phyloP scores from a whole-genome alignment of 257 asterid species.

The Verbascum thapsus region DNA sequence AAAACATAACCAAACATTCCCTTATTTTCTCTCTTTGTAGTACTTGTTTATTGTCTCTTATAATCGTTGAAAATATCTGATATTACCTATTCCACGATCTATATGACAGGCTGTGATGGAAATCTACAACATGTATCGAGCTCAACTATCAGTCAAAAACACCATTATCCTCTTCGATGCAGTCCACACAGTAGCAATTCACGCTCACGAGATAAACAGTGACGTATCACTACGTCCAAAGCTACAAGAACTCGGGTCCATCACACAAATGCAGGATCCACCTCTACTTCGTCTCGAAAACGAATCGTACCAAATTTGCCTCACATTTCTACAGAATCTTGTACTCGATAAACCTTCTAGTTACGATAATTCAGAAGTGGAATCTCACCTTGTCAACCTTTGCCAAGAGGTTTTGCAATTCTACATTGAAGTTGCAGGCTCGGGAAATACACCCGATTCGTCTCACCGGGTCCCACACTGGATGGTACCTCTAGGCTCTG shows the following conservation, averaged over 20 bases:
- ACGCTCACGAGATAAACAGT: slow-evolving; percentile 79
- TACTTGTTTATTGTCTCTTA: not conserved
- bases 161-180: slow-evolving; percentile 73
- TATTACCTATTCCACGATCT: slow-evolving; percentile 22
- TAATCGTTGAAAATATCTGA: slow-evolving; percentile 17
- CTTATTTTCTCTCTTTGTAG: not conserved
- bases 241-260: slow-evolving; percentile 77
- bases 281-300: slow-evolving; percentile 95
- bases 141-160: slow-evolving; percentile 67
- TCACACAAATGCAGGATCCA: slow-evolving; percentile 99
- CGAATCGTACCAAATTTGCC: slow-evolving; percentile 93
- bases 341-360: slow-evolving; percentile 58
- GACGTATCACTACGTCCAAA: slow-evolving; percentile 60
- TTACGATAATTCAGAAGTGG: slow-evolving; percentile 67
- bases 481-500: slow-evolving; percentile 90
- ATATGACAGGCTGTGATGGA: slow-evolving; percentile 82
- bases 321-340: slow-evolving; percentile 79
- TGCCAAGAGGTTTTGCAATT: slow-evolving; percentile 80
- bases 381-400: slow-evolving; percentile 75
- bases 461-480: slow-evolving; percentile 51
- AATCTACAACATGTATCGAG: slow-evolving; percentile 79
- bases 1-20: too few relatives aligned
- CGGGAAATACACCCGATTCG: slow-evolving; percentile 46
- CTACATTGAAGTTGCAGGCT: slow-evolving; percentile 64
- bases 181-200: slow-evolving; percentile 74